Evolutionary conservation across 2,329 filamentous ascomycete genomes (phyloP), one percentile per base, ranked within the genome.

Genomic region (Anisogramma anomala): DNA sequence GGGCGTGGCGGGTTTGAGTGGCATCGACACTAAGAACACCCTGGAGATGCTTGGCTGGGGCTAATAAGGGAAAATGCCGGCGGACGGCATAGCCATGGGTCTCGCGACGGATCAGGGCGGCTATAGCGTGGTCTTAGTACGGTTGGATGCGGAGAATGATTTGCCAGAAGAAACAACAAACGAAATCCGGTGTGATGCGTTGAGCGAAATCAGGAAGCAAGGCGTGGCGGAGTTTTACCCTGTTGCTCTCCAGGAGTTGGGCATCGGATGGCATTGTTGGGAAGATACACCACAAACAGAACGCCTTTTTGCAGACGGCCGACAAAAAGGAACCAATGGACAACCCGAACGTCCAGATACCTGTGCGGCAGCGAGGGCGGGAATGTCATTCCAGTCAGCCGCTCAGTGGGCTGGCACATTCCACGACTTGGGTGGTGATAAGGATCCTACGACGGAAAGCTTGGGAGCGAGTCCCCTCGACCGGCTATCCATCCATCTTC

Each of bases 11-110:
- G 66, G 68, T 33, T 70, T 82, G 63, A 62, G 67, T 35, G 59
- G 63, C 9, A 52, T 62, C 13, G 78, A 82, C 51, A 68, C 72
- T 9, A 67, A 67, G 49, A 64, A 57, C 14, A 68, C 71, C 22
- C 58, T 82, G 45, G 74, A 78, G 50, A 68, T 70, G 55, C 58
- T 81, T 33, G 75, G 76, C 4, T 80, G 72, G 72, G 41, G 34
- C 4, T 54, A 39, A 49, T 22, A 23, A 23, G 22, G 22, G 22
- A 23, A 6, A 23, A 6, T 23, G 22, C 9, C 22, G 22, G 22
- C n/a, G n/a, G n/a, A n/a, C n/a, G n/a, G n/a, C n/a, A n/a, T n/a
- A n/a, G n/a, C n/a, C n/a, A n/a, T n/a, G n/a, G n/a, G n/a, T n/a
- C n/a, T n/a, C n/a, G n/a, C n/a, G n/a, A n/a, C n/a, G n/a, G n/a